phyloP scores from a whole-genome alignment of 106 monocot genomes.

The Acorus calamus region DNA sequence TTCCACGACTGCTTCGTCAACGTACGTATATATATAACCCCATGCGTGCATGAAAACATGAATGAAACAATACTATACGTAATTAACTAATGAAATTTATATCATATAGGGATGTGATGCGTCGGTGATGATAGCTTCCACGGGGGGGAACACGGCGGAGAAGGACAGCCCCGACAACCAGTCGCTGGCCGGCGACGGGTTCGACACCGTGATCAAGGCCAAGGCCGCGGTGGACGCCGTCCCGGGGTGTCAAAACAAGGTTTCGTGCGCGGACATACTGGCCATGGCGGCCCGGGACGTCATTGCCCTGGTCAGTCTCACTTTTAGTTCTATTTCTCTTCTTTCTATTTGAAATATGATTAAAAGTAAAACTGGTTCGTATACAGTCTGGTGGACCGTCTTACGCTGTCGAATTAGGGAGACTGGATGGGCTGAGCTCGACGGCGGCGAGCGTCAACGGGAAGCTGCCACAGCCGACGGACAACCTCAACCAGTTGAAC shows the following conservation, averaged over 20 bases:
- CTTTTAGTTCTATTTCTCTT: background rate
- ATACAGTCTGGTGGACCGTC: conserved; percentile 81
- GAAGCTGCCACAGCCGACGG: conserved; percentile 46
- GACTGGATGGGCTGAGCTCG: conserved; percentile 77
- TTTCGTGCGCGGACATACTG: conserved; percentile 94
- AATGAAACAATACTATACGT: no score
- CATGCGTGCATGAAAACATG: background rate
- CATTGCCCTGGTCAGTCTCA: conserved; percentile 41
- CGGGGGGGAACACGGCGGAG: conserved; percentile 60
- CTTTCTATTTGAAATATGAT: no score
- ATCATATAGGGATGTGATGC: conserved; percentile 77
- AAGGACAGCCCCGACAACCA: conserved; percentile 75
- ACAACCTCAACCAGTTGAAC: conserved; percentile 55
- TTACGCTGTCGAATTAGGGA: conserved; percentile 76
- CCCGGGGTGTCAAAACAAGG: conserved; percentile 61
- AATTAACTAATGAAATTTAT: background rate
- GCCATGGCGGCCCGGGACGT: conserved; percentile 76
- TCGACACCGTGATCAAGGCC: conserved; percentile 81
- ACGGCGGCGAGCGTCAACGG: conserved; percentile 62
- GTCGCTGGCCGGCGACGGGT: conserved; percentile 84
- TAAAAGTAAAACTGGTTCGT: background rate
- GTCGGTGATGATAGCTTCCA: conserved; percentile 59
- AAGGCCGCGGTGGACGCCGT: conserved; percentile 91
- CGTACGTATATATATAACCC: conserved; percentile 1
- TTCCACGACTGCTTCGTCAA: conserved; percentile 87